Conservation (phyloP, 108 stramenopile genomes). For the Nitzschia sp. region DNA sequence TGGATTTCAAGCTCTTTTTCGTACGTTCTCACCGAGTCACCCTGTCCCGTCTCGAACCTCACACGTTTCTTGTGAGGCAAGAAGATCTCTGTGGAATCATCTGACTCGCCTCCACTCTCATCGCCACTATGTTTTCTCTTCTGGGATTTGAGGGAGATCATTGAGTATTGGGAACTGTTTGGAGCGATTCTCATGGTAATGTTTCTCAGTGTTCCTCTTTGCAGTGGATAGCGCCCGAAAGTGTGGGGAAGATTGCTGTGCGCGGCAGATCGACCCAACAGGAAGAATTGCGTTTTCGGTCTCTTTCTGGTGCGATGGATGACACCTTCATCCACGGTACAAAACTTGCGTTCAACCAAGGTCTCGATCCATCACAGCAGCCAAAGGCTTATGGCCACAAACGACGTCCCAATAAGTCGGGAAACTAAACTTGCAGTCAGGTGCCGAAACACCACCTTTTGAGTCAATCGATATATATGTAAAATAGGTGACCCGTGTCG, state of each 20-base stretch:
- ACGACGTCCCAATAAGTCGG: too few relatives aligned
- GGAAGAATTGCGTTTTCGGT: slow-evolving; percentile 6
- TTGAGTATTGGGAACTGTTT: neutral
- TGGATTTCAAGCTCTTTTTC: slow-evolving; percentile 7
- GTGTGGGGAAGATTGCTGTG: slow-evolving; percentile 3
- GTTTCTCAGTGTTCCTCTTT: neutral
- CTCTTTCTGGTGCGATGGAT: slow-evolving; percentile 5
- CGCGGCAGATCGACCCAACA: neutral
- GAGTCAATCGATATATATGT: too few relatives aligned
- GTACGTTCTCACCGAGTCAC: slow-evolving; percentile 5
- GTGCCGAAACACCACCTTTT: too few relatives aligned
- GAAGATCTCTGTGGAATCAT: neutral
- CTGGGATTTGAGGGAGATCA: neutral
- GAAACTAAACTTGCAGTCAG: too few relatives aligned
- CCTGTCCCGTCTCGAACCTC: slow-evolving; percentile 3
- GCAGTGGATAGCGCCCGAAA: neutral
- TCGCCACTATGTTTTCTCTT: slow-evolving; percentile 3
- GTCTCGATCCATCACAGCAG: too few relatives aligned
- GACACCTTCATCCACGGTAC: neutral
- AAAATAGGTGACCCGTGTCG: too few relatives aligned
- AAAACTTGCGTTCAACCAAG: too few relatives aligned
- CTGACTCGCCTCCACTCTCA: neutral
- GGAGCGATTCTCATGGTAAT: neutral
- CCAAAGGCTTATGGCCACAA: too few relatives aligned
- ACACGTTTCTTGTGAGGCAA: slow-evolving; percentile 5